Base-by-base conservation (phyloP, 192 early-diverging fungal species). In the Pilobolus umbonatus region DNA sequence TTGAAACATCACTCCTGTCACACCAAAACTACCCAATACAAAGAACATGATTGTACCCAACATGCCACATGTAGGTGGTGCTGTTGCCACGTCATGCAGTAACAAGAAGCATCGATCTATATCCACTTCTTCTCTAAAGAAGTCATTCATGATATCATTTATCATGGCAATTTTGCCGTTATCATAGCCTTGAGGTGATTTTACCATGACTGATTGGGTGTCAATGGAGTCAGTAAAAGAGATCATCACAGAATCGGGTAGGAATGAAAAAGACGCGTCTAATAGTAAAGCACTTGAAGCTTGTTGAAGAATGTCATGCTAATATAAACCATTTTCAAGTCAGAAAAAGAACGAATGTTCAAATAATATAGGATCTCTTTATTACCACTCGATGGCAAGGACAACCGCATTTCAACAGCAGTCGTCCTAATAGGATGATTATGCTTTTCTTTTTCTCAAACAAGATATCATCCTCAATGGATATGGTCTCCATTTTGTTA, bases 201-300 rank as follows among this genome's bases (percentile, higher is more conserved):
- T 78, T 21, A 88, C 73, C 24, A 88, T 75, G 26, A 85, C 76
- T 3, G 88, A 86, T 54, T 88, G 36, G 22, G 82, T 81, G 8
- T 83, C 82, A 31, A 78, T 79, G 12, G 80, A 70, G 71, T 87
- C 74, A 55, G 79, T 76, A 67, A 89, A 89, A 2, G 80, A 80
- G 39, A 90, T 82, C 48, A 86, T 75, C 59, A 90, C 80, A 29
- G 86, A 71, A 9, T 84, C 83, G 3, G 88, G 88, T 28, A 90
- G 63, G 34, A 76, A 81, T 17, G 82, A 78, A 61, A 88, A 85
- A 4, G 78, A 77, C 1, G 82, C 85, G 19, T 87, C 75, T 24
- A 89, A 65, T 22, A 80, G 78, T 61, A 89, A 61, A 46, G 49
- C 54, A 50, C 61, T 66, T 9, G 78, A 28, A 7, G 75, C 73